Evolutionary conservation across 495 filamentous ascomycete genomes (phyloP).

Genomic region (Penicillium angulare): DNA sequence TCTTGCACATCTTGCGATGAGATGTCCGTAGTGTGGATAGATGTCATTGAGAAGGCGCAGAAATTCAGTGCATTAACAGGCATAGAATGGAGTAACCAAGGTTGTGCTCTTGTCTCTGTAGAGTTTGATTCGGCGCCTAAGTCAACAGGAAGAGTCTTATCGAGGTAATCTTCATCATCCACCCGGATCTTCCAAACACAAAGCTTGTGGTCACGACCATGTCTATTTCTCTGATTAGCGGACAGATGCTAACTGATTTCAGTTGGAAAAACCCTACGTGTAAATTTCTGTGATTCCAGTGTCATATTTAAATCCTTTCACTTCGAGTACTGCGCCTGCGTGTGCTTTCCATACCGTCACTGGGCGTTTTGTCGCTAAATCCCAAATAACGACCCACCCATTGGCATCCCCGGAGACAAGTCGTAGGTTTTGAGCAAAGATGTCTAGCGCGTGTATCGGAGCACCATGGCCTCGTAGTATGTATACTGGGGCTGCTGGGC

Average conservation of each 20-base stretch:
- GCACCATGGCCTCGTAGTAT: conserved; percentile 84
- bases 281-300: conserved; percentile 55
- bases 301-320: conserved; percentile 52
- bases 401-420: conserved; percentile 87
- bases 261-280: conserved; percentile 57
- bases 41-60: conserved; percentile 73
- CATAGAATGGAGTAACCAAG: conserved; percentile 82
- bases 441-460: conserved; percentile 74
- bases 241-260: neutral
- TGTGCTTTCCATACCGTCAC: conserved; percentile 88
- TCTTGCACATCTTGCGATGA: neutral
- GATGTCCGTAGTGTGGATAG: conserved; percentile 7
- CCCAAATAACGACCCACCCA: conserved; percentile 87
- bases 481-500: conserved; percentile 71
- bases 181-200: conserved; percentile 73
- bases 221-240: conserved; percentile 47
- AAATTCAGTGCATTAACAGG: conserved; percentile 94
- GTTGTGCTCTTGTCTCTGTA: conserved; percentile 46
- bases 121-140: conserved; percentile 13
- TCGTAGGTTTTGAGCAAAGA: conserved; percentile 69
- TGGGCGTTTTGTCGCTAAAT: conserved; percentile 75
- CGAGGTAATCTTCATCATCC: conserved; percentile 57
- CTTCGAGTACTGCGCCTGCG: conserved; percentile 70
- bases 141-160: conserved; percentile 70
- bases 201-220: conserved; percentile 87